Conservation (phyloP, 2,329 filamentous ascomycete species). For the Trichophyton mentagrophytes region DNA sequence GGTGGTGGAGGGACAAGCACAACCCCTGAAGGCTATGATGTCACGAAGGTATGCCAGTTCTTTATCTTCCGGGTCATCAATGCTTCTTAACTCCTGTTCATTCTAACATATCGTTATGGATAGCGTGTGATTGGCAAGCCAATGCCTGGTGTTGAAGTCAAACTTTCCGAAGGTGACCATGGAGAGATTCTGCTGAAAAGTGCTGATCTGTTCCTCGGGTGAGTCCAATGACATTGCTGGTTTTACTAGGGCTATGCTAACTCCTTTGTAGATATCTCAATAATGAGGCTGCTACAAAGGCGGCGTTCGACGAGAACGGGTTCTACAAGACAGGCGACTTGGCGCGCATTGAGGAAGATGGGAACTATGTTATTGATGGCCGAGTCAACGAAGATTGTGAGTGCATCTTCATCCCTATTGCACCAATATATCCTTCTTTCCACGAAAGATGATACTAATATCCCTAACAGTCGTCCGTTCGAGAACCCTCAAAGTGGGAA, state of each 20-base stretch:
- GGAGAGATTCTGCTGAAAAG: conserved; percentile 11
- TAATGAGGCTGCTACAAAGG: conserved; percentile 8
- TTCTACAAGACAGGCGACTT: conserved; percentile 16
- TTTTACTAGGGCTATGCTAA: background rate
- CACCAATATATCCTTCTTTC: background rate
- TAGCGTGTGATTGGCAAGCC: conserved; percentile 10
- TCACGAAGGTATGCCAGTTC: background rate
- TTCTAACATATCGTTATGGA: background rate
- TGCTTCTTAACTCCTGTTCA: background rate
- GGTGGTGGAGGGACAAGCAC: background rate
- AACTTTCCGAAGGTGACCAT: conserved; percentile 7
- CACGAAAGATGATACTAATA: background rate
- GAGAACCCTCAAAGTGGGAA: conserved; percentile 6
- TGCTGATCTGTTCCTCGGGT: conserved; percentile 5
- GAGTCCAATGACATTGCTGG: background rate
- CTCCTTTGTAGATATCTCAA: conserved; percentile 6
- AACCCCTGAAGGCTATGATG: background rate
- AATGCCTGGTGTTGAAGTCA: background rate
- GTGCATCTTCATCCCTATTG: background rate
- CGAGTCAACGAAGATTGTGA: conserved; percentile 14
- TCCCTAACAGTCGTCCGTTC: background rate
- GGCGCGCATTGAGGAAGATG: conserved; percentile 8
- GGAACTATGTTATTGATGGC: conserved; percentile 14
- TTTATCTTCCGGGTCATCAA: background rate
- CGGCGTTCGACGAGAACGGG: conserved; percentile 12